These are phyloP conservation scores for Codiaeum variegatum DNA, from an alignment of 441 rosid species.

Conservation along the genomic window DNA sequence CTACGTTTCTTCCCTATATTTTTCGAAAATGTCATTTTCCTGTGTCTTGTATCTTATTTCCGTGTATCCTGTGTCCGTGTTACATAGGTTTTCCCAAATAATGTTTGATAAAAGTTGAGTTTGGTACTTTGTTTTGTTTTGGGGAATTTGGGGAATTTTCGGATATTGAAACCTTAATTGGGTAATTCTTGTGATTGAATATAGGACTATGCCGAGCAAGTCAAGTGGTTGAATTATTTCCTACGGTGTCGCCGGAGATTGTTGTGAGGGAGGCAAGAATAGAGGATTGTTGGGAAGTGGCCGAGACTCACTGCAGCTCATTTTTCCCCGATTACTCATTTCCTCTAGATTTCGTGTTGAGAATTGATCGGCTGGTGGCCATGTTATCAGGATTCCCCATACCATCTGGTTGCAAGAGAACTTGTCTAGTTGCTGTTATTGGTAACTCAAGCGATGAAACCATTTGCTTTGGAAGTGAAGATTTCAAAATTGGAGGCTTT, in stretches of 20 bases:
- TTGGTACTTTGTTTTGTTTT: neutral
- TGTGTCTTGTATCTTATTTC: too few relatives aligned
- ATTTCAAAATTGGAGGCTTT: slow-evolving; percentile 66
- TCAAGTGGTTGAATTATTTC: slow-evolving; percentile 65
- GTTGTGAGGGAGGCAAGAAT: slow-evolving; percentile 86
- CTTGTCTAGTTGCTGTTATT: slow-evolving; percentile 74
- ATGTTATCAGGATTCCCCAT: slow-evolving; percentile 68
- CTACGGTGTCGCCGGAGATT: slow-evolving; percentile 65
- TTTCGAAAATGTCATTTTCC: too few relatives aligned
- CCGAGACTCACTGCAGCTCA: slow-evolving; percentile 89
- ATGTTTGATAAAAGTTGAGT: neutral
- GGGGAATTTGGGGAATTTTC: neutral
- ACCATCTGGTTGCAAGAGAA: slow-evolving; percentile 66
- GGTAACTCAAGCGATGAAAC: slow-evolving; percentile 51
- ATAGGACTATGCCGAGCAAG: slow-evolving; percentile 75
- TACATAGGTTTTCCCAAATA: too few relatives aligned
- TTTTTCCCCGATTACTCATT: slow-evolving; percentile 81
- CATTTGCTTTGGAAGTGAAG: slow-evolving; percentile 52
- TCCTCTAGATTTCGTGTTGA: slow-evolving; percentile 71
- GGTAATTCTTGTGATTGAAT: slow-evolving; percentile 12
- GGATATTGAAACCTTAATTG: neutral
- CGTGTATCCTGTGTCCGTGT: too few relatives aligned
- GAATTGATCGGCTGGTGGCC: slow-evolving; percentile 71
- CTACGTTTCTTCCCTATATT: too few relatives aligned
- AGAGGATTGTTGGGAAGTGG: slow-evolving; percentile 95